Conservation (phyloP, 2,329 filamentous ascomycete species). For the Scedosporium boydii region DNA sequence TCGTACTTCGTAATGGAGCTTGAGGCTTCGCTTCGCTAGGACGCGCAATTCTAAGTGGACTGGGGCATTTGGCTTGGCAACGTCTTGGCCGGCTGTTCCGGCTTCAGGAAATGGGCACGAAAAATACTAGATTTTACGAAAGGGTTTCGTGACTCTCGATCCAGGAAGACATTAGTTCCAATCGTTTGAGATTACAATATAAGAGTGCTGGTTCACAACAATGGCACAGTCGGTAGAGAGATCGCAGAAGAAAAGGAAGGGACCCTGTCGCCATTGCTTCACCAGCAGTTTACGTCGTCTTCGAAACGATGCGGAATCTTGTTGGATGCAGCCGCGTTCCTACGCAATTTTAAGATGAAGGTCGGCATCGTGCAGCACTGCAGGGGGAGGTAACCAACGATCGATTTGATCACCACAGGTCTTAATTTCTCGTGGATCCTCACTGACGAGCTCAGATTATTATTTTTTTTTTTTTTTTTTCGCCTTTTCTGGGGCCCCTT, state of each 20-base stretch:
- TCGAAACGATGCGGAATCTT: neutral
- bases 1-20: neutral
- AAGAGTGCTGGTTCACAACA: too few species aligned
- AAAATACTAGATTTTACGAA: neutral
- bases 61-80: neutral
- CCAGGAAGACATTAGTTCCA: too few species aligned
- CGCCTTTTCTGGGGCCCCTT: neutral
- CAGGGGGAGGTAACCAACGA: neutral
- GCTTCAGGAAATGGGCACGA: neutral
- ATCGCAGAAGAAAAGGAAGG: too few species aligned
- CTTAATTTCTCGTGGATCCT: neutral
- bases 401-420: neutral
- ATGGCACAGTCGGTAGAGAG: too few species aligned
- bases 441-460: neutral
- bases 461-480: neutral
- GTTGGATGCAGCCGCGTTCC: neutral
- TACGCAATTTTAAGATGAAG: neutral
- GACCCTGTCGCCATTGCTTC: too few species aligned
- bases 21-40: neutral
- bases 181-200: too few species aligned
- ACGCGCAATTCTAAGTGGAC: neutral
- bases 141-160: too few species aligned
- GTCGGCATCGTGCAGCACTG: neutral
- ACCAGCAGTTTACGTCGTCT: too few species aligned
- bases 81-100: neutral